A percentile compares a stretch with the other conserved stretches of the same genome.
phyloP scores from a whole-genome alignment of 208 protist genomes.

The Trypanosoma theileri region DNA sequence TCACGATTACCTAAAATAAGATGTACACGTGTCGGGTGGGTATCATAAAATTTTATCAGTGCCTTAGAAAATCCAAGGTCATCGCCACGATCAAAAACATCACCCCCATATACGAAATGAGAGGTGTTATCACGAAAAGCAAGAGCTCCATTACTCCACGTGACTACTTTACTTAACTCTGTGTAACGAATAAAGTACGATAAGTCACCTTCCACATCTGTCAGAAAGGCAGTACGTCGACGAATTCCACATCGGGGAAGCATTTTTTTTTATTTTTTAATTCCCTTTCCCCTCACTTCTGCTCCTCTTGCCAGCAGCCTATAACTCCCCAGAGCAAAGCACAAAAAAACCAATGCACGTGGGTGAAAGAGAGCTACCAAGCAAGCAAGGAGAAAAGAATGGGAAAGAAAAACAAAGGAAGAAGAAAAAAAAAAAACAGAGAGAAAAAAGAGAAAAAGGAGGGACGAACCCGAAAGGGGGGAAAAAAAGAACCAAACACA shows the following conservation, averaged over 20 bases:
- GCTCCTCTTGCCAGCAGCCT: background rate
- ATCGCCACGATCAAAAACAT: conserved; percentile 84
- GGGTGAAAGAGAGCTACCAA: too few relatives aligned
- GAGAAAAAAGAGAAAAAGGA: background rate
- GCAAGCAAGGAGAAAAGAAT: conserved; percentile 2
- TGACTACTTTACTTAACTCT: conserved; percentile 33
- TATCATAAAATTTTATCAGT: conserved; percentile 75
- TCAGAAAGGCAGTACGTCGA: conserved; percentile 65
- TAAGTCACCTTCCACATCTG: conserved; percentile 89
- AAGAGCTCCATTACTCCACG: conserved; percentile 28
- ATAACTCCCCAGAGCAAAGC: too few relatives aligned
- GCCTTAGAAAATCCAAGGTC: conserved; percentile 64
- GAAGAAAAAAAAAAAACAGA: background rate
- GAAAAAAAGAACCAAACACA: background rate
- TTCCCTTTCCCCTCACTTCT: background rate
- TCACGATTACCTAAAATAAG: conserved; percentile 91
- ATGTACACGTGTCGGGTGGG: conserved; percentile 76
- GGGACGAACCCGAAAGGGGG: background rate
- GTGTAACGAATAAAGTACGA: conserved; percentile 78
- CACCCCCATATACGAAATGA: conserved; percentile 90
- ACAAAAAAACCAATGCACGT: too few relatives aligned
- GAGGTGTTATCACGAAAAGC: conserved; percentile 45
- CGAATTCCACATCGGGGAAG: conserved; percentile 23
- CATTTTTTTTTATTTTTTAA: conserved; percentile 22
- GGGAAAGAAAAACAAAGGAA: background rate